These are phyloP conservation scores for Phlebiopsis flavidoalba DNA, from an alignment of 768 basidiomycete species.

Conservation along the genomic window DNA sequence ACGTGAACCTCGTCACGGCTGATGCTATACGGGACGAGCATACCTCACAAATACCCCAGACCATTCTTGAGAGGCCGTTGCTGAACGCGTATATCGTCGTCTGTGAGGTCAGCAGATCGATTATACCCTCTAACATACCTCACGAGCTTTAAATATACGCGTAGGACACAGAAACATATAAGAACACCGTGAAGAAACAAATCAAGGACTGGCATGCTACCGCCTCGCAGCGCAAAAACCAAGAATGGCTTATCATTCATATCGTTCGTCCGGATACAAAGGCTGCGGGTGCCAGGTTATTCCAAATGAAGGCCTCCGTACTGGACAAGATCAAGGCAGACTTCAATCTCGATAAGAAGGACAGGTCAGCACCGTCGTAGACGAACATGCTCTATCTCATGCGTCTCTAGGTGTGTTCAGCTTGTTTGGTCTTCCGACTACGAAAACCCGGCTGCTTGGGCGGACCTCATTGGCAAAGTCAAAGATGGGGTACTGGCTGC, in stretches of 20 bases:
- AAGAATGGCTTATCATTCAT: constrained; percentile 92
- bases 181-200: constrained; percentile 69
- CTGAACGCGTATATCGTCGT: constrained; percentile 81
- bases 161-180: constrained; percentile 73
- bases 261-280: constrained; percentile 71
- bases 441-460: constrained; percentile 79
- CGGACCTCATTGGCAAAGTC: constrained; percentile 79
- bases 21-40: constrained; percentile 69
- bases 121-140: constrained; percentile 6
- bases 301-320: constrained; percentile 80
- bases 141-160: constrained; percentile 9
- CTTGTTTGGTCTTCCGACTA: constrained; percentile 69
- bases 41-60: constrained; percentile 68
- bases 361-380: constrained; percentile 47
- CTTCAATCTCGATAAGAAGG: constrained; percentile 85
- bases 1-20: constrained; percentile 65
- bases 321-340: constrained; percentile 89
- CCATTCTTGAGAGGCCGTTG: constrained; percentile 80
- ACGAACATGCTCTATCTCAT: constrained; percentile 7
- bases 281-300: constrained; percentile 58
- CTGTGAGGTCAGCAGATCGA: constrained; percentile 66
- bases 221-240: constrained; percentile 65
- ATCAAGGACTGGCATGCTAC: constrained; percentile 88
- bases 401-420: constrained; percentile 64
- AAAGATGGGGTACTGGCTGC: constrained; percentile 87